Evolutionary conservation across 2,329 filamentous ascomycete genomes (phyloP).

Genomic region (Colletotrichum lentis): DNA sequence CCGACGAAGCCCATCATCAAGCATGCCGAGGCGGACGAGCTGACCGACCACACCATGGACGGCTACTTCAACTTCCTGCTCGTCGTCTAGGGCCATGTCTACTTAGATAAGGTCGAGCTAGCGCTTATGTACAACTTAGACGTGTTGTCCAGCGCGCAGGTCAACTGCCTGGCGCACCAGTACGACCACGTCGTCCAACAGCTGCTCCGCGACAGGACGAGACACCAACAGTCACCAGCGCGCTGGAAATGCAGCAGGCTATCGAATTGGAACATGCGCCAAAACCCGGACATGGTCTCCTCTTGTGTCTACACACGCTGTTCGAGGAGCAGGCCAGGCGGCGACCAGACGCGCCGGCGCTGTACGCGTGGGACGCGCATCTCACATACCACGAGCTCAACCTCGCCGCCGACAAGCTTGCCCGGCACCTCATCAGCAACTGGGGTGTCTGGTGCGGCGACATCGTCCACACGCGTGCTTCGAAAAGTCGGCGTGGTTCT

Average conservation of each 20-base stretch:
- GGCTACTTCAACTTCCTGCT: slow-evolving; percentile 20
- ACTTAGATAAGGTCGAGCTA: no score
- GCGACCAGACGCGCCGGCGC: slow-evolving; percentile 9
- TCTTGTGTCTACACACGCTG: slow-evolving; percentile 14
- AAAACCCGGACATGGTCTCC: neutral
- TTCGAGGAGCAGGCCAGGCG: neutral
- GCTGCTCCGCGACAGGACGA: no score
- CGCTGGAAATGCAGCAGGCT: no score
- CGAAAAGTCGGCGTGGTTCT: slow-evolving; percentile 23
- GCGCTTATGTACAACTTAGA: slow-evolving; percentile 16
- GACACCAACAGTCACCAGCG: no score
- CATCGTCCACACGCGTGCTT: slow-evolving; percentile 24
- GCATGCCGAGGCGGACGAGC: no score
- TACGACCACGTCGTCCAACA: no score
- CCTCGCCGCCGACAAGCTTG: slow-evolving; percentile 21
- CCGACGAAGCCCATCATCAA: no score
- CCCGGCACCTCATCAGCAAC: slow-evolving; percentile 17
- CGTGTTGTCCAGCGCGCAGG: slow-evolving; percentile 12
- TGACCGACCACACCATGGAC: no score
- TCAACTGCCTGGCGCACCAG: neutral
- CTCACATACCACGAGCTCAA: slow-evolving; percentile 44
- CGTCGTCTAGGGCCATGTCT: no score
- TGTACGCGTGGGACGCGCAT: slow-evolving; percentile 46
- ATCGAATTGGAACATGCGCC: no score
- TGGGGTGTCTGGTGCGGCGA: neutral